Evolutionary conservation across 2,329 filamentous ascomycete genomes (phyloP).

Genomic region (Fusarium pseudocircinatum): DNA sequence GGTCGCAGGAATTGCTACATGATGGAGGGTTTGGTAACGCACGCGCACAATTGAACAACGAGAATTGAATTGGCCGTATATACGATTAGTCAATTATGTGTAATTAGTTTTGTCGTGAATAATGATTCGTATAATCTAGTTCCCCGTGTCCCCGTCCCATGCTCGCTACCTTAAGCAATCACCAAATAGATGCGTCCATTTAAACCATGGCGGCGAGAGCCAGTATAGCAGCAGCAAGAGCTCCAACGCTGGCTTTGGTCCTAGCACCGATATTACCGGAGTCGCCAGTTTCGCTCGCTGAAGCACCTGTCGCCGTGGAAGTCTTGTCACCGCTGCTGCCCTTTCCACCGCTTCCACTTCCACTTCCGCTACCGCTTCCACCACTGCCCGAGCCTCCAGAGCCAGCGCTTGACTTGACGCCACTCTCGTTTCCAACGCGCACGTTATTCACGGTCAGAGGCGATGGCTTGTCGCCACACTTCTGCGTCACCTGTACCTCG

Average conservation of each 20-base stretch:
- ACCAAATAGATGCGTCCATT: background rate
- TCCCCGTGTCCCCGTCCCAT: background rate
- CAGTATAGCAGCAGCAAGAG: constrained; percentile 14
- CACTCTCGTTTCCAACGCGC: constrained; percentile 20
- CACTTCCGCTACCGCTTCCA: background rate
- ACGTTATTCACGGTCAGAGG: constrained; percentile 25
- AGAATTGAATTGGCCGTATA: background rate
- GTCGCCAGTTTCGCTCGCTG: constrained; percentile 6
- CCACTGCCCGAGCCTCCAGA: constrained; percentile 10
- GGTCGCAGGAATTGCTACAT: background rate
- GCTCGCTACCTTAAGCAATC: background rate
- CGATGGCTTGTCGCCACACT: constrained; percentile 17
- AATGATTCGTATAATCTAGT: background rate
- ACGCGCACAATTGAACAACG: background rate
- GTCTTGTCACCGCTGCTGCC: constrained; percentile 4
- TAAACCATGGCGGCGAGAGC: constrained; percentile 11
- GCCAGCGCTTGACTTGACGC: constrained; percentile 21
- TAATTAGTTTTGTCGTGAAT: constrained; percentile 6
- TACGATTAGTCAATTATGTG: background rate
- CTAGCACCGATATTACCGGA: constrained; percentile 19
- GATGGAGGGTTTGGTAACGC: background rate
- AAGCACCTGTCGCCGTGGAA: constrained; percentile 2
- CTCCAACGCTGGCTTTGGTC: constrained; percentile 4
- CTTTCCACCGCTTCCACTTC: background rate
- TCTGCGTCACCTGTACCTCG: constrained; percentile 25